A percentile compares a stretch with the other conserved stretches of the same genome.
These are phyloP conservation scores for Talaromyces sp. DNA, from an alignment of 2,329 filamentous ascomycete species.

Conservation along the genomic window DNA sequence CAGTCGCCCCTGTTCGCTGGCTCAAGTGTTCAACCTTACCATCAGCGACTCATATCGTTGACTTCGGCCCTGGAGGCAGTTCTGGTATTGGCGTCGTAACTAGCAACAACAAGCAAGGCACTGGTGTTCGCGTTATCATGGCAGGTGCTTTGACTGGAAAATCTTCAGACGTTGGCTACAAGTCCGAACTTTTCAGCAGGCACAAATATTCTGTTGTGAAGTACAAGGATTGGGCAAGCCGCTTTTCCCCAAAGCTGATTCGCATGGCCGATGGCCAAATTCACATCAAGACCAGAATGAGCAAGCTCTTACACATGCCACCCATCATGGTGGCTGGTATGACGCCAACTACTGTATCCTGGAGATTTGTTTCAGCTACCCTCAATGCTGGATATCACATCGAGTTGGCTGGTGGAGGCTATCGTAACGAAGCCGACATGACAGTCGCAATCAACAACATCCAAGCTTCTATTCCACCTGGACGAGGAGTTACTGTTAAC, in stretches of 20 bases:
- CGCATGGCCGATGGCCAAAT: constrained; percentile 84
- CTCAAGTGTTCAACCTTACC: constrained; percentile 90
- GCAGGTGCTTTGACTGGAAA: constrained; percentile 87
- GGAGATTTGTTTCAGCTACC: constrained; percentile 85
- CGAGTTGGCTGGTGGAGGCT: constrained; percentile 84
- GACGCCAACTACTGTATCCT: constrained; percentile 85
- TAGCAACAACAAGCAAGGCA: constrained; percentile 98
- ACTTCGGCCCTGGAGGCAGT: constrained; percentile 95
- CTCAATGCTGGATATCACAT: constrained; percentile 96
- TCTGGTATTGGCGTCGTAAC: constrained; percentile 93
- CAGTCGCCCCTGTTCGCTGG: constrained; percentile 83
- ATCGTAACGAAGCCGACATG: constrained; percentile 75
- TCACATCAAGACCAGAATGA: constrained; percentile 96
- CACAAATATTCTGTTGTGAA: not conserved
- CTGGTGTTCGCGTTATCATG: constrained; percentile 91
- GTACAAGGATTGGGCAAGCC: not conserved
- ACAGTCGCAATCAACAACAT: constrained; percentile 80
- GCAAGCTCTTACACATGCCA: constrained; percentile 77
- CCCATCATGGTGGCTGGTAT: constrained; percentile 90
- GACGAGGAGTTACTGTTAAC: constrained; percentile 84
- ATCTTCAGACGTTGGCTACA: constrained; percentile 84
- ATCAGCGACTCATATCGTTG: constrained; percentile 85
- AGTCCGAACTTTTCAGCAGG: not conserved
- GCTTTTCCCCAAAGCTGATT: constrained; percentile 73
- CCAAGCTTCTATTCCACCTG: constrained; percentile 78